Evolutionary conservation across 2,329 filamentous ascomycete genomes (phyloP).

Genomic region (Fusarium decemcellulare): DNA sequence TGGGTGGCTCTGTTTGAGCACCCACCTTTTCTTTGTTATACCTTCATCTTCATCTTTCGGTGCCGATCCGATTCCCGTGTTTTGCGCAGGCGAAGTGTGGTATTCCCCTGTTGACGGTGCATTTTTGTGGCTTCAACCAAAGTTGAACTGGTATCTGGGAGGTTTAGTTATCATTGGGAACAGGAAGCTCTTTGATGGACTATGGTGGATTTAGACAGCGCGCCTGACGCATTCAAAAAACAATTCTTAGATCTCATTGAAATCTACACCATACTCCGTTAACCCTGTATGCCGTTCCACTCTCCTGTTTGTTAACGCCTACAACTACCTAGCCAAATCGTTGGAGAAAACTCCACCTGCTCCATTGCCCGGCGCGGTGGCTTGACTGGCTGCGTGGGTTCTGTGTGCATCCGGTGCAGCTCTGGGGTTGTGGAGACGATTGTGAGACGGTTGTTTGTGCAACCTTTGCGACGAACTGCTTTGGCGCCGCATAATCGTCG

Average conservation of each 20-base stretch:
- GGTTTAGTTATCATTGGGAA: conserved; percentile 43
- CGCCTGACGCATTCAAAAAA: conserved; percentile 50
- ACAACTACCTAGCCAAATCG: conserved; percentile 19
- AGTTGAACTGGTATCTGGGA: conserved; percentile 42
- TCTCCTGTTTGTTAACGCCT: conserved; percentile 11
- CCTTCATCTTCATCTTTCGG: conserved; percentile 36
- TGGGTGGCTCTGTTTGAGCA: conserved; percentile 24
- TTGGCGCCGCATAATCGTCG: not conserved
- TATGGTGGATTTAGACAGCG: conserved; percentile 50
- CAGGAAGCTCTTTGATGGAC: conserved; percentile 45
- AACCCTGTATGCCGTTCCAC: conserved; percentile 30
- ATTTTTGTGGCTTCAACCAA: conserved; percentile 42
- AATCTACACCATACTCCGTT: conserved; percentile 43
- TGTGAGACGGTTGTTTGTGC: conserved; percentile 15
- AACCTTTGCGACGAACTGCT: not conserved
- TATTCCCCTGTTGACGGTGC: conserved; percentile 46
- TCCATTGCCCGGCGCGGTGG: conserved; percentile 2
- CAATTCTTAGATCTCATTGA: conserved; percentile 52
- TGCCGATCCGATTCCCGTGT: conserved; percentile 42
- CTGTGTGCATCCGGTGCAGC: conserved; percentile 13
- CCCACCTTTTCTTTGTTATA: conserved; percentile 34
- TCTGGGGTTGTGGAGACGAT: not conserved
- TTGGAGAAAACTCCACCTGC: conserved; percentile 9
- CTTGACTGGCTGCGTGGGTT: conserved; percentile 10
- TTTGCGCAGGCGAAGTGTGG: conserved; percentile 50